phyloP scores from a whole-genome alignment of 768 basidiomycete species.

The Suillus cothurnatus region DNA sequence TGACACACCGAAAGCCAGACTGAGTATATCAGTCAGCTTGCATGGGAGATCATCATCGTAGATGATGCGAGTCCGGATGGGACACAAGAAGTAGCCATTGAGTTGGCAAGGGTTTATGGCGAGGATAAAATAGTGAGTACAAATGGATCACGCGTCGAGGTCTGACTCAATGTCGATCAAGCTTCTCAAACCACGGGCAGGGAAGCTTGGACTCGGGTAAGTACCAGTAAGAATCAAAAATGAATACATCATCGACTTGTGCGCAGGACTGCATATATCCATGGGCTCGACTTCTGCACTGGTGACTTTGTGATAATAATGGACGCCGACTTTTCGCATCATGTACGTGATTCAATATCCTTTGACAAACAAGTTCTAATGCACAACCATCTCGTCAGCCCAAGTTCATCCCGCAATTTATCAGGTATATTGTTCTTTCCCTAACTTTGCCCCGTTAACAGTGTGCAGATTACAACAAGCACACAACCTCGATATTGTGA shows the following conservation, averaged over 20 bases:
- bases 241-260: neutral
- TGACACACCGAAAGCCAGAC: conserved; percentile 5
- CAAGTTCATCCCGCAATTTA: conserved; percentile 94
- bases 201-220: conserved; percentile 90
- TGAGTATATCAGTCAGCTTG: conserved; percentile 53
- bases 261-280: conserved; percentile 86
- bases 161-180: conserved; percentile 31
- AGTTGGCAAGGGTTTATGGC: conserved; percentile 80
- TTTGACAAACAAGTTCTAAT: neutral
- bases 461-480: conserved; percentile 69
- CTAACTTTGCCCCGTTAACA: neutral
- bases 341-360: conserved; percentile 52
- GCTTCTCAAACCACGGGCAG: conserved; percentile 84
- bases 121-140: conserved; percentile 76
- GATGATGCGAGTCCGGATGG: conserved; percentile 94
- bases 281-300: conserved; percentile 85
- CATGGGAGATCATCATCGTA: conserved; percentile 89
- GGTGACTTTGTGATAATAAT: conserved; percentile 96
- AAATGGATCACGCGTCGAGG: neutral
- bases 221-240: conserved; percentile 18
- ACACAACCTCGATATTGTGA: conserved; percentile 91
- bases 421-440: conserved; percentile 50
- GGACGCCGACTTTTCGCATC: conserved; percentile 97
- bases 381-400: conserved; percentile 51
- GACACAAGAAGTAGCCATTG: conserved; percentile 83